A percentile compares a stretch with the other conserved stretches of the same genome.
phyloP scores from a whole-genome alignment of 2,329 filamentous ascomycete species.

The Fusarium oxysporum region DNA sequence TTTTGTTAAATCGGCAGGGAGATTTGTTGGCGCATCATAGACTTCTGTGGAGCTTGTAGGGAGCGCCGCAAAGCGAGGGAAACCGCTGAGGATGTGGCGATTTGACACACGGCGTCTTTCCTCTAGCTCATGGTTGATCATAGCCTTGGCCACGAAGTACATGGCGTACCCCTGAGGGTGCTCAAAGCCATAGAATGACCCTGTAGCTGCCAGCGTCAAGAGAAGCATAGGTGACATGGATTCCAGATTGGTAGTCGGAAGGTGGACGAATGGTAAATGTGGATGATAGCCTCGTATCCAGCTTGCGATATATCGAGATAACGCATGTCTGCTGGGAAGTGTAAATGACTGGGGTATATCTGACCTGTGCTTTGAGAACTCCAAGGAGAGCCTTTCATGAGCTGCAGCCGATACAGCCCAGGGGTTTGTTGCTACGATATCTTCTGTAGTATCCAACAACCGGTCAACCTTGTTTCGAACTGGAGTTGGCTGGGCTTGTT shows the following conservation, averaged over 20 bases:
- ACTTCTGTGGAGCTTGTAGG: background rate
- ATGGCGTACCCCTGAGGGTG: background rate
- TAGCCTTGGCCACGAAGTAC: background rate
- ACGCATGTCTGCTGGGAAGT: conserved; percentile 19
- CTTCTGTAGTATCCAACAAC: background rate
- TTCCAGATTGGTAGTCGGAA: conserved; percentile 1
- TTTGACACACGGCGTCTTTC: background rate
- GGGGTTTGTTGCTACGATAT: background rate
- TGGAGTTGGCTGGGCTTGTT: background rate
- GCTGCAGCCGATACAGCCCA: background rate
- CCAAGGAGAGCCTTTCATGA: background rate
- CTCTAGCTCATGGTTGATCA: background rate
- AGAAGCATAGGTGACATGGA: background rate
- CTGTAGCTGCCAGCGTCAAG: background rate
- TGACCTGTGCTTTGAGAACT: background rate
- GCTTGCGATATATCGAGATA: conserved; percentile 23
- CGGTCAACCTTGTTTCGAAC: background rate
- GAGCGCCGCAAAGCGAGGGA: background rate
- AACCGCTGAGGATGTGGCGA: background rate
- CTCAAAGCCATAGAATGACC: background rate
- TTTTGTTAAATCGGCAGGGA: background rate
- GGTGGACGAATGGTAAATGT: conserved; percentile 25
- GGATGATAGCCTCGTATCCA: conserved; percentile 26
- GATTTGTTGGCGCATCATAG: background rate
- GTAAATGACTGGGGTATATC: background rate